Evolutionary conservation across 2,329 filamentous ascomycete genomes (phyloP).

Genomic region (Monilinia polystroma): DNA sequence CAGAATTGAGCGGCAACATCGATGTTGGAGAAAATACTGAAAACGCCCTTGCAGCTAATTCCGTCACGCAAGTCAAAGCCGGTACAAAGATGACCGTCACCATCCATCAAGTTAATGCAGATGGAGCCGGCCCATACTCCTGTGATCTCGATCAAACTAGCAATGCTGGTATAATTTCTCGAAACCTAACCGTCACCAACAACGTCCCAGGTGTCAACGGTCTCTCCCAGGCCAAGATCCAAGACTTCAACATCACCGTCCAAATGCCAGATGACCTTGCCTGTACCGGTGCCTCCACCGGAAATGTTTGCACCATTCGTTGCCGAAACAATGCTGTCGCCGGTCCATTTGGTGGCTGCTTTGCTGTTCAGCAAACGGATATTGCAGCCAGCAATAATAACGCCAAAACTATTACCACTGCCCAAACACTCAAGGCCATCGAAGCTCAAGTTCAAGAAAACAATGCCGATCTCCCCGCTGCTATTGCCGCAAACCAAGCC

Average conservation of each 20-base stretch:
- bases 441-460: constrained; percentile 51
- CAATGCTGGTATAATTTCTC: constrained; percentile 45
- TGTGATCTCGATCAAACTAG: constrained; percentile 53
- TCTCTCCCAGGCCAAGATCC: constrained; percentile 45
- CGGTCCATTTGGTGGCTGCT: constrained; percentile 58
- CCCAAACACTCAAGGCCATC: constrained; percentile 47
- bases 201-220: constrained; percentile 57
- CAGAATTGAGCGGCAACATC: constrained; percentile 59
- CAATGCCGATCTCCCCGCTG: constrained; percentile 50
- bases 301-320: constrained; percentile 58
- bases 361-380: constrained; percentile 57
- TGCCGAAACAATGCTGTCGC: constrained; percentile 59
- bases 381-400: constrained; percentile 45
- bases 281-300: constrained; percentile 51
- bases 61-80: constrained; percentile 51
- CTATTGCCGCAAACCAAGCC: constrained; percentile 48
- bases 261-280: constrained; percentile 50
- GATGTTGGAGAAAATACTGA: constrained; percentile 58
- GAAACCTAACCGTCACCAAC: constrained; percentile 54
- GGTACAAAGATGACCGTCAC: constrained; percentile 50
- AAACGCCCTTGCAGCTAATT: constrained; percentile 47
- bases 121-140: constrained; percentile 54
- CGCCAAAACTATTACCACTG: constrained; percentile 48
- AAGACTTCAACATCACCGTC: constrained; percentile 57
- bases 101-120: constrained; percentile 54